Base-by-base conservation (phyloP, 1,139 yeast species). In the Pichia sp. region DNA sequence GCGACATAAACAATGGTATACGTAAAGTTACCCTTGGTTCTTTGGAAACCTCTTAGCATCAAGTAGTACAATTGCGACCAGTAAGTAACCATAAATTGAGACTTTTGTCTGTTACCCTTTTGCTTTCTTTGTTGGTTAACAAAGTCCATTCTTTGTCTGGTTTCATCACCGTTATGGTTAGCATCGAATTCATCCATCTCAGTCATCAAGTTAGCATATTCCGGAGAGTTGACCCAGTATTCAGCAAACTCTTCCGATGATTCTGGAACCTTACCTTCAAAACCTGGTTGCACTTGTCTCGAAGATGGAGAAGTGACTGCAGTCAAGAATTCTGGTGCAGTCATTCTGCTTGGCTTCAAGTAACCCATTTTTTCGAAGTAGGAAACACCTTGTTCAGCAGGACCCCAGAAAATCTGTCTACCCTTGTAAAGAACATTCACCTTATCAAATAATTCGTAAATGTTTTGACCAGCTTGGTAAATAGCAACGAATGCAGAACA, bases 401-500 rank as follows among this genome's bases (percentile, higher is more conserved):
- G 78, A 57, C 96, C 96, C 65, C 75, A 87, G 72, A 67, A 88
- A 55, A 89, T 84, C 69, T 88, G 93, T 63, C 83, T 78, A 52
- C 96, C 96, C 61, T 82, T 85, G 67, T 87, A 87, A 47, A 89
- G 73, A 19, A 88, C 82, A 49, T 80, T 72, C 11, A 85, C 95
- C 59, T 84, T 84, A 70, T 87, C 90, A 64, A 88, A 87, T 57
- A 83, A 70, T 54, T 85, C 82, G 67, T 87, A 88, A 61, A 87
- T 86, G 65, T 82, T 87, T 71, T 86, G 89, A 34, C 89, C 82
- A 62, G 90, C 87, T 72, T 87, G 95, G 70, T 87, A 88, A 56
- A 87, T 84, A 30, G 95, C 89, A 60, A 88, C 85, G 49, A 86
- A 73, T 1, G 90, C 81, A 36, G 82, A 75, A 6, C 82, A 77